Percentiles rank a stretch among this genome's conserved stretches.
Evolutionary conservation across 345 rosid genomes (phyloP).

Genomic region (Hypericum androsaemum): DNA sequence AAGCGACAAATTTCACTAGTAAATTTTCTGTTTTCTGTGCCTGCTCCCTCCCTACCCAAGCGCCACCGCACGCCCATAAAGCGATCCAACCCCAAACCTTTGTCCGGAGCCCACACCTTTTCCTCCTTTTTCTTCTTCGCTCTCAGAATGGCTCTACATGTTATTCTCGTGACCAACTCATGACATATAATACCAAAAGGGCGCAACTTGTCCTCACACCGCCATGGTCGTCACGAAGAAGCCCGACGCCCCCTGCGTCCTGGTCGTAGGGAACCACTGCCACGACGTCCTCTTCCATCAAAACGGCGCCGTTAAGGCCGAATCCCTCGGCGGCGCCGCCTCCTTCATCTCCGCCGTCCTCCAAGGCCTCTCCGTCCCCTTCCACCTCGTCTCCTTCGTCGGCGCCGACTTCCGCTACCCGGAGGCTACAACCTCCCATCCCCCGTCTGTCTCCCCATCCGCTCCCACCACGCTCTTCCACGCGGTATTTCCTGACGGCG

Average conservation of each 20-base stretch:
- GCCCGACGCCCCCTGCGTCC: conserved; percentile 26
- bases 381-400: conserved; percentile 49
- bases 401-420: conserved; percentile 66
- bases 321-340: conserved; percentile 93
- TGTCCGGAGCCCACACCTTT: too few species aligned
- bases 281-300: conserved; percentile 70
- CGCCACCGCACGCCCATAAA: too few species aligned
- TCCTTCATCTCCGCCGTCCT: conserved; percentile 72
- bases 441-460: conserved; percentile 33
- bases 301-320: conserved; percentile 42
- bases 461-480: conserved; percentile 66
- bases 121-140: too few species aligned
- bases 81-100: too few species aligned
- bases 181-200: too few species aligned
- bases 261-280: conserved; percentile 84
- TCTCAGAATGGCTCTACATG: too few species aligned
- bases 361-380: conserved; percentile 43
- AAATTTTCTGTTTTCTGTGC: too few species aligned
- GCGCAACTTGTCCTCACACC: too few species aligned
- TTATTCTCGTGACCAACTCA: too few species aligned
- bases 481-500: conserved; percentile 32
- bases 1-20: too few species aligned
- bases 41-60: too few species aligned
- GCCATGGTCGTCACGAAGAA: too few species aligned
- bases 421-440: conserved; percentile 8